Base-by-base conservation (phyloP, 495 filamentous ascomycete species). In the Neurospora cerealis region DNA sequence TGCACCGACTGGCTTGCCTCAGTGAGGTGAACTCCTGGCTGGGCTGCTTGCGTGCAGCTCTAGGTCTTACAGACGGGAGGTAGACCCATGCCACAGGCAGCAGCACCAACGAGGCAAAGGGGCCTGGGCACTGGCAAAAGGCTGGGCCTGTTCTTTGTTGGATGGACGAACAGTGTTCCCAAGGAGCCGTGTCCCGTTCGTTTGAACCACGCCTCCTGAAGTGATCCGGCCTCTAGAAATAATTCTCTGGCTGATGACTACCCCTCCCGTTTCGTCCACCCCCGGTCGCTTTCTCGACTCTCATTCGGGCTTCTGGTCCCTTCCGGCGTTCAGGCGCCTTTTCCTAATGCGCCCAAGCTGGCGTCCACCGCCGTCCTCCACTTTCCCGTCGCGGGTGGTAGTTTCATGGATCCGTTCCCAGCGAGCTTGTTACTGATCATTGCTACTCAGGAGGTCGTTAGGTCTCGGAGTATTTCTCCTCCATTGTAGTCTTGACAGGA, bases 1-100 rank as follows among this genome's bases (percentile, higher is more conserved):
- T 81, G 79, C 80, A 80, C 76, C 74, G 77, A 77, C 79, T 80
- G 79, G 70, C 74, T 75, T 78, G 77, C 77, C 77, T 60, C 48
- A 62, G 24, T 71, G 41, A 70, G 34, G 34, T 40, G 69, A 37
- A 34, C 69, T 70, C n/a, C 69, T 40, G 19, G 69, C 69, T 70
- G 69, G 10, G 69, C 69, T 70, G 69, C 69, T 40, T 70, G 38
- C 34, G 69, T 70, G 69, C 34, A 62, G 34, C 34, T 70, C 34
- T 40, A 41, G 69, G 24, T 62, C 54, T 62, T 34, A 62, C 28
- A 62, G 21, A 54, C 46, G 46, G 46, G 46, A 54, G 46, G 21
- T 17, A 60, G 48, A 60, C 48, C 24, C 48, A 60, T 60, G 48
- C 48, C 24, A 62, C 54, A 32, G 24, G 54, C 54, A 62, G 24